phyloP scores from a whole-genome alignment of 148 eudicot species.

The Fagopyrum homotropicum region DNA sequence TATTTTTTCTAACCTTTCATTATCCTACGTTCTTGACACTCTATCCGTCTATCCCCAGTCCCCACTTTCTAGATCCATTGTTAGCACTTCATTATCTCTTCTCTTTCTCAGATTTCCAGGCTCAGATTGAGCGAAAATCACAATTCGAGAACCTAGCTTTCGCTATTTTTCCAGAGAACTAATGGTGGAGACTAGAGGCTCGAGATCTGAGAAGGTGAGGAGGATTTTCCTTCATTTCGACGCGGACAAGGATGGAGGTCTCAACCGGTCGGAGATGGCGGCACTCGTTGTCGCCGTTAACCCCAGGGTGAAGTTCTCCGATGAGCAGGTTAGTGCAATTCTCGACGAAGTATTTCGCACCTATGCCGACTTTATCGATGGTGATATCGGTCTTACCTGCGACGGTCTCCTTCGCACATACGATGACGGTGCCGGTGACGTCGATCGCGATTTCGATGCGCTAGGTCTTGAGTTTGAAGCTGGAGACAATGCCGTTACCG shows the following conservation, averaged over 20 bases:
- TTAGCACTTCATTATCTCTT: constrained; percentile 5
- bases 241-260: constrained; percentile 66
- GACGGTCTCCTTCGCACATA: constrained; percentile 87
- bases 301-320: constrained; percentile 90
- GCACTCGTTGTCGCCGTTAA: constrained; percentile 92
- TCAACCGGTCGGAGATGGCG: constrained; percentile 82
- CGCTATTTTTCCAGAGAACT: not conserved
- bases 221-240: constrained; percentile 85
- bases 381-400: constrained; percentile 61
- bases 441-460: constrained; percentile 92
- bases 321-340: constrained; percentile 85
- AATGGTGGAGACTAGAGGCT: constrained; percentile 35
- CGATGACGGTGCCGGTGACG: constrained; percentile 98
- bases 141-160: not conserved
- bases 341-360: constrained; percentile 92
- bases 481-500: not conserved
- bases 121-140: not conserved
- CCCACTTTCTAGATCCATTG: constrained; percentile 1
- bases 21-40: not conserved
- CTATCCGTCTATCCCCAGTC: not conserved
- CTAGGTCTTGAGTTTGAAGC: constrained; percentile 42
- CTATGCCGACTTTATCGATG: constrained; percentile 72
- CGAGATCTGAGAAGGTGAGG: constrained; percentile 83
- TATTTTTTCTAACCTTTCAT: too few relatives aligned
- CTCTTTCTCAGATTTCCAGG: not conserved